Evolutionary conservation across 1,284 basidiomycete species (phyloP), one percentile per base, ranked within the genome.

Genomic region (Papiliotrema laurentii): DNA sequence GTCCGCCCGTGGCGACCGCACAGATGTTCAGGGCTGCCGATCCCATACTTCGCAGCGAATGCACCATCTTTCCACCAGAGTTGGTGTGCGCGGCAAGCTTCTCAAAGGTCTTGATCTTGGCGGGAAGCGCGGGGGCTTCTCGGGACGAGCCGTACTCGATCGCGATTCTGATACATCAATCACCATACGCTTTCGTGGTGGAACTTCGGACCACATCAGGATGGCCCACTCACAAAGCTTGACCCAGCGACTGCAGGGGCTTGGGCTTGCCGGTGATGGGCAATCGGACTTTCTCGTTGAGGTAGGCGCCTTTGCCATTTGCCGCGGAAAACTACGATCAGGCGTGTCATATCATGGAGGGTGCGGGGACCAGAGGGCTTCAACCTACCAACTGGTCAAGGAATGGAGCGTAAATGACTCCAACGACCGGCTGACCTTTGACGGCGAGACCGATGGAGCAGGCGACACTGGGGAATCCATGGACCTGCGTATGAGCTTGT

Each of bases 391-490:
- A 77, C 55, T 87, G 82, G 62, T 90, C 82, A 49, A 93, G 79
- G 78, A 93, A 93, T 0, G 93, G 93, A 66, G 94, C 96, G 77
- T 84, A 93, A 56, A 93, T 84, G 42, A 94, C 89, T 0, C 91
- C 94, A 19, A 97, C 78, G 5, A 89, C 81, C 4, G 94, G 89
- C 13, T 80, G 78, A 55, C 83, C 83, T 55, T 85, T 78, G 73
- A 88, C 84, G 53, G 94, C 86, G 58, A 97, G 78, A 2, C 92
- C 94, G 50, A 98, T 83, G 18, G 90, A 94, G 64, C 94, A 87
- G 71, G 87, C 90, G 19, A 84, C 86, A 69, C 85, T 87, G 2
- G 91, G 91, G 70, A 93, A 93, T 22, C 72, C 72, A 43, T 72
- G 70, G 36, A 68, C 58, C 66, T 73, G 38, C 18, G 2, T n/a